Evolutionary conservation across 192 early-diverging fungal species (phyloP).

Genomic region (Backusella luteola): DNA sequence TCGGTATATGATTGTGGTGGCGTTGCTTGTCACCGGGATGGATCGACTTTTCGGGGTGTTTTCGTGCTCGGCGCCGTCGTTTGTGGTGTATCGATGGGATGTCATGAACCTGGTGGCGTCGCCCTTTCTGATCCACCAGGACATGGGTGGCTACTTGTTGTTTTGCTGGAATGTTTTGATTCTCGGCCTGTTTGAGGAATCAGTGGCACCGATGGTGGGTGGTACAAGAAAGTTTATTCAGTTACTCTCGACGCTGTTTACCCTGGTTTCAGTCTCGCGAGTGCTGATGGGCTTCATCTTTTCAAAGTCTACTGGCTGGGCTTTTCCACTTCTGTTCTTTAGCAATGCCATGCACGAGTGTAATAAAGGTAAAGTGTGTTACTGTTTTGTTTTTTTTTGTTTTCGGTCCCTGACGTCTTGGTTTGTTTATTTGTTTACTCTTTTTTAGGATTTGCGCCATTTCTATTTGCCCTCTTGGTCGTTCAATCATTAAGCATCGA

Average conservation of each 20-base stretch:
- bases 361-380: constrained; percentile 44
- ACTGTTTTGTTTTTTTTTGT: background rate
- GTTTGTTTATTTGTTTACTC: background rate
- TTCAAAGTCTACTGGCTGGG: constrained; percentile 48
- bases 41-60: background rate
- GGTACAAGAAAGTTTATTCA: constrained; percentile 40
- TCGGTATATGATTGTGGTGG: constrained; percentile 25
- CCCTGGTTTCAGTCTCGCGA: constrained; percentile 27
- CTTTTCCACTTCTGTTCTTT: constrained; percentile 46
- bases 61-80: constrained; percentile 25
- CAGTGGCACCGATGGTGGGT: constrained; percentile 41
- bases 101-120: constrained; percentile 36
- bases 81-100: constrained; percentile 21
- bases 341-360: constrained; percentile 52
- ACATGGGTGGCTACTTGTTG: constrained; percentile 14
- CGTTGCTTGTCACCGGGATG: constrained; percentile 15
- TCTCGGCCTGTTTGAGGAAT: constrained; percentile 51
- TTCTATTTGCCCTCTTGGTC: constrained; percentile 46
- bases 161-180: constrained; percentile 46
- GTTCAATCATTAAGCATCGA: constrained; percentile 45
- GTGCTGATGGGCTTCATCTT: constrained; percentile 45
- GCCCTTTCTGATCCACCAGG: constrained; percentile 28
- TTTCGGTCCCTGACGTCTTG: background rate
- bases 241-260: constrained; percentile 24
- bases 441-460: constrained; percentile 44